phyloP scores from a whole-genome alignment of 345 rosid genomes.

The Euphorbia peplus region DNA sequence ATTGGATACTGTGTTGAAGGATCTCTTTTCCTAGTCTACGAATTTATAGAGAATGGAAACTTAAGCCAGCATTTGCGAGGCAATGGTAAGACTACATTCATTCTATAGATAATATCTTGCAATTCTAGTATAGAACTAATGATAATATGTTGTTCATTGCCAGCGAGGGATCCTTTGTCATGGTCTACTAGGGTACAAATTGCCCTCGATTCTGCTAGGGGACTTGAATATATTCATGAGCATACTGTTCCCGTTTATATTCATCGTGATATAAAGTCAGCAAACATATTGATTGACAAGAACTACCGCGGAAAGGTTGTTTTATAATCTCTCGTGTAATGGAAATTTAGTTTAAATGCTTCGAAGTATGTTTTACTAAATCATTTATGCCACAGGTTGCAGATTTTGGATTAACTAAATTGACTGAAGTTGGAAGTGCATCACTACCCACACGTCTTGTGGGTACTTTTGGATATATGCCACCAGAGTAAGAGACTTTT shows the following conservation, averaged over 20 bases:
- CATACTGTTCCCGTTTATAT: conserved; percentile 98
- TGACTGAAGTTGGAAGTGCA: conserved; percentile 76
- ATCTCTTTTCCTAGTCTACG: conserved; percentile 86
- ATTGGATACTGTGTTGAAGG: conserved; percentile 95
- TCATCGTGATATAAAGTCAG: conserved; percentile 94
- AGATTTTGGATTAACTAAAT: conserved; percentile 88
- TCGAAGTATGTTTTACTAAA: conserved; percentile 8
- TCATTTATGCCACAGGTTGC: conserved; percentile 59
- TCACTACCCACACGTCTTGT: conserved; percentile 69
- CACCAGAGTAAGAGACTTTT: conserved; percentile 72
- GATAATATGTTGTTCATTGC: conserved; percentile 19
- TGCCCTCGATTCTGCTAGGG: conserved; percentile 98
- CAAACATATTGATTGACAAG: conserved; percentile 89
- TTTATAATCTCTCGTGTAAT: conserved; percentile 6
- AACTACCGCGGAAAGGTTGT: conserved; percentile 79
- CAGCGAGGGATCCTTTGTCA: conserved; percentile 71
- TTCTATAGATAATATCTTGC: not conserved
- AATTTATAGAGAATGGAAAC: conserved; percentile 88
- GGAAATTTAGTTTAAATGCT: conserved; percentile 8
- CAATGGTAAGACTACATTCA: conserved; percentile 45
- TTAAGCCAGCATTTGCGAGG: conserved; percentile 88
- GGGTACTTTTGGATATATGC: conserved; percentile 99
- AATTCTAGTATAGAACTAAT: conserved; percentile 7
- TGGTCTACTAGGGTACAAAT: conserved; percentile 91
- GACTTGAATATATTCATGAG: conserved; percentile 95